Conservation (phyloP, 495 filamentous ascomycete genomes). For the Neurospora africana region DNA sequence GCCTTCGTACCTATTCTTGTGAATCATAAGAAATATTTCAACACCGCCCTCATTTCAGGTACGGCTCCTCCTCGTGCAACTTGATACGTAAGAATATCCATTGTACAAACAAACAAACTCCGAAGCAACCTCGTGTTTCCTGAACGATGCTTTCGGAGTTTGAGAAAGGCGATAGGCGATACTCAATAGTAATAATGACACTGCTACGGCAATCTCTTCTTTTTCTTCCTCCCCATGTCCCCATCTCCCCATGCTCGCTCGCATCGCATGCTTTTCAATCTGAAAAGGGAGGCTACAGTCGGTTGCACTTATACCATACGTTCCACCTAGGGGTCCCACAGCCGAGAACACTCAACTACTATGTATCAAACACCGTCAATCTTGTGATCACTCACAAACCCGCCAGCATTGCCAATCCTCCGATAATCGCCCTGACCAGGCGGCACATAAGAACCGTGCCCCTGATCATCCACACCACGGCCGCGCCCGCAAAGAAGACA, state of each 20-base stretch:
- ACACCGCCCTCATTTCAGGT: background rate
- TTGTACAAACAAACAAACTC: background rate
- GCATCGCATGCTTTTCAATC: background rate
- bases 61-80: background rate
- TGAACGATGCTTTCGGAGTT: background rate
- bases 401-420: slow-evolving; percentile 8
- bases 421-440: slow-evolving; percentile 2
- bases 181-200: background rate
- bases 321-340: background rate
- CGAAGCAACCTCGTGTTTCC: background rate
- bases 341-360: background rate
- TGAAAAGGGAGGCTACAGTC: background rate
- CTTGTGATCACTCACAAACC: slow-evolving; percentile 8
- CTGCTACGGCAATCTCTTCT: background rate
- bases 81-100: background rate
- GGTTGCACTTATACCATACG: background rate
- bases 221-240: background rate
- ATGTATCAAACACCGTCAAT: background rate
- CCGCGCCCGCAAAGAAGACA: slow-evolving; percentile 7
- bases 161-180: background rate
- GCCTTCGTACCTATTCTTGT: background rate
- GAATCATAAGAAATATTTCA: background rate
- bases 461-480: slow-evolving; percentile 11
- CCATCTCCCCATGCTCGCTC: background rate
- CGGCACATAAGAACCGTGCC: slow-evolving; percentile 6